phyloP scores from a whole-genome alignment of 257 asterid genomes.

The Capsicum chinense region DNA sequence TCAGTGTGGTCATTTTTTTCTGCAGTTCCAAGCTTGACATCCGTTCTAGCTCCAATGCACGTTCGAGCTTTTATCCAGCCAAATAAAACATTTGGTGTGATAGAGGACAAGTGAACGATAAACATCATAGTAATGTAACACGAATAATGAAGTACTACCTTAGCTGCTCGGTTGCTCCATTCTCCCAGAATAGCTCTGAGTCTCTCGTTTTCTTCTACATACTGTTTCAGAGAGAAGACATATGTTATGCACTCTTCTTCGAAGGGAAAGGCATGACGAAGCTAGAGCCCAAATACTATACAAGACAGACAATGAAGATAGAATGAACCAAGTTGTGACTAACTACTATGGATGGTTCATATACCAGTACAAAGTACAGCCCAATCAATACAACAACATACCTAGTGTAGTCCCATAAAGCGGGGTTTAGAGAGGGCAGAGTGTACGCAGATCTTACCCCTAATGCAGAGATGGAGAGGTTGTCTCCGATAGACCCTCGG shows the following conservation, averaged over 20 bases:
- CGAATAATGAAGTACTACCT: constrained; percentile 53
- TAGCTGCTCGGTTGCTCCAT: constrained; percentile 98
- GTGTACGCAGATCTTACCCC: too few species aligned
- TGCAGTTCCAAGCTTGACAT: constrained; percentile 78
- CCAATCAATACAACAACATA: too few species aligned
- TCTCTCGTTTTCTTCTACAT: constrained; percentile 90
- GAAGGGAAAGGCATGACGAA: too few species aligned
- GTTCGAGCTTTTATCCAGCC: constrained; percentile 73
- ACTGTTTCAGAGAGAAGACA: constrained; percentile 55
- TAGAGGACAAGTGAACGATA: not conserved
- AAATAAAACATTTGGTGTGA: constrained; percentile 36
- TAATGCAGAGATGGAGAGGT: too few species aligned
- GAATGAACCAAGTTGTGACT: not conserved
- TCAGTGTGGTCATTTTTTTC: constrained; percentile 59
- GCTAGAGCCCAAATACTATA: too few species aligned
- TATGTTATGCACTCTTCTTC: constrained; percentile 9
- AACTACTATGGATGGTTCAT: not conserved
- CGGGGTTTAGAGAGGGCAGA: too few species aligned
- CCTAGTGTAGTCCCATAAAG: too few species aligned
- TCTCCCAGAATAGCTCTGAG: constrained; percentile 82
- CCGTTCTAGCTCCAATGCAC: constrained; percentile 85
- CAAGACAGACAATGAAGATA: constrained; percentile 15
- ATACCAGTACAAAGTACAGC: too few species aligned
- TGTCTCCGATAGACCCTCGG: too few species aligned
- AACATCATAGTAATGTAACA: not conserved